A percentile compares a stretch with the other conserved stretches of the same genome.
phyloP scores from a whole-genome alignment of 331 rosid species.

The Telfairia occidentalis region DNA sequence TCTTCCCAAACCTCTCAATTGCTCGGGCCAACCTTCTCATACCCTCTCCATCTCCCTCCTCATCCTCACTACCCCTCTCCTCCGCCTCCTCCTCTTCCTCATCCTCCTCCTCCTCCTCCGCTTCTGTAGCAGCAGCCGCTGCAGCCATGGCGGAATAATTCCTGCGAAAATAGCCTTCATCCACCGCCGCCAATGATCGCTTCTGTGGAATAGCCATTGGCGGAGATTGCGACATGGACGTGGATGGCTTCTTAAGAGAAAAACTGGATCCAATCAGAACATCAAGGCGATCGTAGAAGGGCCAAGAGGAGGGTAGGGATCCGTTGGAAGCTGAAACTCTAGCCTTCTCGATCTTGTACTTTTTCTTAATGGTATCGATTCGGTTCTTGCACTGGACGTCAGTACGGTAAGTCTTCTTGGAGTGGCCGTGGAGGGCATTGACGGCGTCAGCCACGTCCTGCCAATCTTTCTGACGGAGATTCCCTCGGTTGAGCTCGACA shows the following conservation, averaged over 20 bases:
- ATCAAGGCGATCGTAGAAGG: slow-evolving; percentile 64
- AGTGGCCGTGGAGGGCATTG: slow-evolving; percentile 84
- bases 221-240: slow-evolving; percentile 45
- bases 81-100: slow-evolving; percentile 45
- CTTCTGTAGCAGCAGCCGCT: slow-evolving; percentile 53
- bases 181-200: slow-evolving; percentile 35
- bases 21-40: slow-evolving; percentile 70
- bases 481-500: slow-evolving; percentile 87
- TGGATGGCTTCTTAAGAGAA: slow-evolving; percentile 32
- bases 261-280: slow-evolving; percentile 47
- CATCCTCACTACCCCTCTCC: slow-evolving; percentile 40
- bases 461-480: slow-evolving; percentile 98
- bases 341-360: slow-evolving; percentile 84
- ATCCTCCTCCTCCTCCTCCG: slow-evolving; percentile 47
- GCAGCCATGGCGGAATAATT: slow-evolving; percentile 87
- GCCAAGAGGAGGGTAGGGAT: slow-evolving; percentile 45
- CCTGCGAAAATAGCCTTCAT: slow-evolving; percentile 54
- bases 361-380: slow-evolving; percentile 84
- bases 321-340: slow-evolving; percentile 60
- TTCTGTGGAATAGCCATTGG: slow-evolving; percentile 70
- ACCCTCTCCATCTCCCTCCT: slow-evolving; percentile 63
- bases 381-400: slow-evolving; percentile 97
- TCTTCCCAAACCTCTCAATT: slow-evolving; percentile 64
- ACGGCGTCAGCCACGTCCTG: slow-evolving; percentile 93
- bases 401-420: slow-evolving; percentile 86